Evolutionary conservation across 208 protist species (phyloP).

Genomic region (Trypanosoma theileri): DNA sequence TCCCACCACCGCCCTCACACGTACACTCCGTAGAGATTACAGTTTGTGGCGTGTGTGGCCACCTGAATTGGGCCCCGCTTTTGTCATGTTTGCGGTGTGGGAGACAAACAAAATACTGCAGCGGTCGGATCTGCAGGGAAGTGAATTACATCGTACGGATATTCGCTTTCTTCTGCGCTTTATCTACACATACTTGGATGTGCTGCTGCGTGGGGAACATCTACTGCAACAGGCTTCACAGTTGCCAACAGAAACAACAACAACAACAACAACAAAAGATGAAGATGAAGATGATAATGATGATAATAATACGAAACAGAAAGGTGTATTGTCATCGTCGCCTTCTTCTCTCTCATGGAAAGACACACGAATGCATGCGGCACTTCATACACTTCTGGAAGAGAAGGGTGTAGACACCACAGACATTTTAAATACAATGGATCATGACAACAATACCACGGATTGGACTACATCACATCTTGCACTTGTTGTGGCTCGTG

Average conservation of each 20-base stretch:
- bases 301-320: constrained; percentile 7
- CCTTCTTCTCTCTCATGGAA: not conserved
- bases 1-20: not conserved
- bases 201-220: constrained; percentile 37
- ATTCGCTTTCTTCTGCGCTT: constrained; percentile 52
- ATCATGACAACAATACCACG: no score
- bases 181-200: constrained; percentile 50
- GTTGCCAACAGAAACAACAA: no score
- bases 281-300: not conserved
- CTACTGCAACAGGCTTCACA: constrained; percentile 25
- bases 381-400: constrained; percentile 4
- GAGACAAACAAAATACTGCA: constrained; percentile 34
- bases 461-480: constrained; percentile 6
- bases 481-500: constrained; percentile 2
- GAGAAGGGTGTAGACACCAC: not conserved
- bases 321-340: not conserved
- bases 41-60: constrained; percentile 14
- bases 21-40: constrained; percentile 7
- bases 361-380: not conserved
- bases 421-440: not conserved
- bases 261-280: no score
- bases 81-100: constrained; percentile 20
- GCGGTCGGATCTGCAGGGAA: constrained; percentile 36
- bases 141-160: constrained; percentile 48
- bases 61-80: constrained; percentile 9